Evolutionary conservation across 768 basidiomycete species (phyloP), one percentile per base, ranked within the genome.

Genomic region (Pholiota microspora): DNA sequence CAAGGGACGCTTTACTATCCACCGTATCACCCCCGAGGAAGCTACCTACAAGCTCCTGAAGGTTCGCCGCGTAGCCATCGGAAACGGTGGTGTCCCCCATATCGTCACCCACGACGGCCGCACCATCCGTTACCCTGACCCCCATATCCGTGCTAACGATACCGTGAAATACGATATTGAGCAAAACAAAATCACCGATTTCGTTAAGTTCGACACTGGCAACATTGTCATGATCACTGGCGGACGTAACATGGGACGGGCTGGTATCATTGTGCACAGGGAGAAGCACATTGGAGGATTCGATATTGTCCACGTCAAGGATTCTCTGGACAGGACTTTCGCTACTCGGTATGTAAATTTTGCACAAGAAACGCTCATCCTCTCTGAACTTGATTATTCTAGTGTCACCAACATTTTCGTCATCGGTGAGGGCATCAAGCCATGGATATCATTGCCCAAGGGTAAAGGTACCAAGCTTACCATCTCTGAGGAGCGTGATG

Each of bases 41-140:
- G 94, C 96, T 46, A 78, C 81, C 65, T 98, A 94, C 86, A 98
- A 98, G 77, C 92, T 99, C 68, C 82, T 92, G 70, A 94, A 94
- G 71, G 97, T 99, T 66, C 85, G 85, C 72, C 88, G 85, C 64
- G 89, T 96, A 36, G 93, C 94, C 59, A 77, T 98, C 62, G 97
- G 97, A 57, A 81, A 84, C 63, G 90, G 92, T 71, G 94, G 94
- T 64, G 94, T 99, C 46, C 97, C 97, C 51, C 87, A 95, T 81
- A 80, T 99, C 63, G 92, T 98, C 75, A 98, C 96, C 63, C 97
- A 99, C 79, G 97, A 99, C 68, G 97, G 97, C 50, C 94, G 97
- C 71, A 99, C 97, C 61, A 98, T 99, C 79, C 95, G 97, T 60
- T 99, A 98, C 79, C 96, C 97, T 63, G 97, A 99, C 74, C 97